phyloP scores from a whole-genome alignment of 176 grass and related monocot species.

The Paspalum vaginatum region DNA sequence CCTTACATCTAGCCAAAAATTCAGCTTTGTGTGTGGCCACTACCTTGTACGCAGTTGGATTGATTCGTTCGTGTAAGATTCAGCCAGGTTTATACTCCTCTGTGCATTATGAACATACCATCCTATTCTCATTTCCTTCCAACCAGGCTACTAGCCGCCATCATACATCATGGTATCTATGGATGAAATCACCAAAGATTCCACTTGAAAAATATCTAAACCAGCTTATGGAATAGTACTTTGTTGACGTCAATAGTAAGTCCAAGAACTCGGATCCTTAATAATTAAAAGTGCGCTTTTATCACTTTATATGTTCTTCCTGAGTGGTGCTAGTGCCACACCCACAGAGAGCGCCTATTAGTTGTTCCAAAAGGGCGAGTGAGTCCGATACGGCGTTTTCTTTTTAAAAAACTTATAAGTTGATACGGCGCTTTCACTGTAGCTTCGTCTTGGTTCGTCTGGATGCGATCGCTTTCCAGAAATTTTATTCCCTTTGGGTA shows the following conservation, averaged over 20 bases:
- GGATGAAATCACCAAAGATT: not conserved
- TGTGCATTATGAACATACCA: not conserved
- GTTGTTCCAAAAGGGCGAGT: constrained; percentile 30
- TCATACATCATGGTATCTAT: not conserved
- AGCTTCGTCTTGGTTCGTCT: constrained; percentile 25
- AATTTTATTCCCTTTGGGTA: not conserved
- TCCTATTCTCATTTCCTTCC: not conserved
- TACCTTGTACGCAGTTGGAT: not conserved
- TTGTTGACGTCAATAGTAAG: constrained; percentile 2
- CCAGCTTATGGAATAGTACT: not conserved
- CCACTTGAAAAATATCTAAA: constrained; percentile 23
- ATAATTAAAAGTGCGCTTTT: constrained; percentile 35
- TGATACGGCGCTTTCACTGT: constrained; percentile 34
- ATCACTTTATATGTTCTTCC: constrained; percentile 35
- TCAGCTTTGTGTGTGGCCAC: not conserved
- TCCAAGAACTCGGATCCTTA: constrained; percentile 12
- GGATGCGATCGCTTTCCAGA: not conserved
- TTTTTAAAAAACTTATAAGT: not conserved
- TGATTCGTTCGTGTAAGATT: not conserved
- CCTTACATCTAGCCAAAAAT: not conserved
- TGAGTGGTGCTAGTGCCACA: not conserved
- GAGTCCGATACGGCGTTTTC: constrained; percentile 37
- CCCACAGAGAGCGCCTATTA: constrained; percentile 1
- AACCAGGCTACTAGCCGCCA: too few relatives aligned
- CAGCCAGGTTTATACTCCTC: too few relatives aligned